A percentile compares a stretch with the other conserved stretches of the same genome.
Evolutionary conservation across 2,329 filamentous ascomycete genomes (phyloP).

Genomic region (Aspergillus sp.): DNA sequence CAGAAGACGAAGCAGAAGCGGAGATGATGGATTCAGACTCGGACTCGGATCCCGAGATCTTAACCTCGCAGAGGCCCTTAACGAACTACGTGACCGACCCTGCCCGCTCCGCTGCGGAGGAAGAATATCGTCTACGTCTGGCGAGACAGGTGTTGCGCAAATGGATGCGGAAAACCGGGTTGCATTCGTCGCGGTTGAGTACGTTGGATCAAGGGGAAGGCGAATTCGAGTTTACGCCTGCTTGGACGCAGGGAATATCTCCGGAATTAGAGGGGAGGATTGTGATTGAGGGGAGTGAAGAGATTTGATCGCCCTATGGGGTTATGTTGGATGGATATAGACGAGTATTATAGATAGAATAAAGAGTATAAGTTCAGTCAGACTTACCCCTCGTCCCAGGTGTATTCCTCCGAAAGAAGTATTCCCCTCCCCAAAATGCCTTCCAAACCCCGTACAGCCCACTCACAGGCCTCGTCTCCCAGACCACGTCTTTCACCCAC

Average conservation of each 20-base stretch:
- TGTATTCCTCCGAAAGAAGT: constrained; percentile 6
- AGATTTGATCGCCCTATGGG: background rate
- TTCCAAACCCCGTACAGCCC: constrained; percentile 19
- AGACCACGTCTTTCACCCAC: constrained; percentile 9
- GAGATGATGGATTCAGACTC: constrained; percentile 37
- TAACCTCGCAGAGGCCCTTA: constrained; percentile 25
- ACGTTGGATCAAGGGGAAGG: constrained; percentile 44
- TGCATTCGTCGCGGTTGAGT: constrained; percentile 45
- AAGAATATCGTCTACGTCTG: constrained; percentile 51
- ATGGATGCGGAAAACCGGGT: constrained; percentile 62
- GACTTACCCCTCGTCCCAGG: background rate
- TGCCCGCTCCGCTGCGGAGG: constrained; percentile 38
- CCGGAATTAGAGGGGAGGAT: constrained; percentile 74
- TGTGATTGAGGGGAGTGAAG: constrained; percentile 14
- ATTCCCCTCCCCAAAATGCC: constrained; percentile 18
- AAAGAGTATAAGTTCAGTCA: background rate
- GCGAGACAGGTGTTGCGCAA: constrained; percentile 62
- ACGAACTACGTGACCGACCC: constrained; percentile 33
- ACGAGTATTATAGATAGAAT: background rate
- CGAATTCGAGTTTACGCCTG: constrained; percentile 51
- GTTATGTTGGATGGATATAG: background rate
- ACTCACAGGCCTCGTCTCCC: constrained; percentile 18
- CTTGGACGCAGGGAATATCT: constrained; percentile 74
- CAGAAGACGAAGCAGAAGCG: constrained; percentile 35
- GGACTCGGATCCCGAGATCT: constrained; percentile 32